These are phyloP conservation scores for Lachnellula subtilissima DNA, from an alignment of 2,329 filamentous ascomycete species.

Conservation along the genomic window DNA sequence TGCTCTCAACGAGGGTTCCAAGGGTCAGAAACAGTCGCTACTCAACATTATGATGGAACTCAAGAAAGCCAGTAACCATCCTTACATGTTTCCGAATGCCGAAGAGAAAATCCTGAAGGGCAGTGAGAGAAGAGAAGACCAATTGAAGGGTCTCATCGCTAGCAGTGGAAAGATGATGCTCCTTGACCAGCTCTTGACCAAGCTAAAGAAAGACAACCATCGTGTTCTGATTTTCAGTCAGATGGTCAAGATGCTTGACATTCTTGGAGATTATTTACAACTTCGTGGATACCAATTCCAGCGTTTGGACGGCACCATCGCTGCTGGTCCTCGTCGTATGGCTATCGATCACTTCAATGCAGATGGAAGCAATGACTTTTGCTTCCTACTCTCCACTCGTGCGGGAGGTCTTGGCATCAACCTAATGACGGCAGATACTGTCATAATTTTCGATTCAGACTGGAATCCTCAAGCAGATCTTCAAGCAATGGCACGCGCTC, in stretches of 20 bases:
- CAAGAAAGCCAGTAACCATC: slow-evolving; percentile 98
- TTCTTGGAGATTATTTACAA: slow-evolving; percentile 88
- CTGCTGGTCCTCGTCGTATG: slow-evolving; percentile 78
- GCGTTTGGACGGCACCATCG: slow-evolving; percentile 90
- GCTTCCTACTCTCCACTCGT: slow-evolving; percentile 89
- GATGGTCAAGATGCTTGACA: slow-evolving; percentile 98
- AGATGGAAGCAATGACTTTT: slow-evolving; percentile 93
- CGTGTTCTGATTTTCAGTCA: slow-evolving; percentile 98
- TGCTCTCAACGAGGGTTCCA: slow-evolving; percentile 83
- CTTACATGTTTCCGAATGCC: slow-evolving; percentile 93
- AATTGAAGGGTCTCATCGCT: slow-evolving; percentile 86
- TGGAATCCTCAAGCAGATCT: slow-evolving; percentile 99
- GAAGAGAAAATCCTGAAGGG: slow-evolving; percentile 84
- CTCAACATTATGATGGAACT: slow-evolving; percentile 99
- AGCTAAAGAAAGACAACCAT: slow-evolving; percentile 89
- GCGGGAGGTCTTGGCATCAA: slow-evolving; percentile 98
- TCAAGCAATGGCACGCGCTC: slow-evolving; percentile 96
- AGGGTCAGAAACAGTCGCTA: slow-evolving; percentile 88
- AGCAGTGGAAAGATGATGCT: slow-evolving; percentile 99
- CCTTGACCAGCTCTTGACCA: slow-evolving; percentile 88
- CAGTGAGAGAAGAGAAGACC: slow-evolving; percentile 77
- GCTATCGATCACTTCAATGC: slow-evolving; percentile 99
- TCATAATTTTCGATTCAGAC: slow-evolving; percentile 95
- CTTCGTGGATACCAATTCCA: slow-evolving; percentile 94
- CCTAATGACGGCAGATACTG: slow-evolving; percentile 96